These are phyloP conservation scores for Tetrapisispora fleetii DNA, from an alignment of 805 yeast species.

Conservation along the genomic window DNA sequence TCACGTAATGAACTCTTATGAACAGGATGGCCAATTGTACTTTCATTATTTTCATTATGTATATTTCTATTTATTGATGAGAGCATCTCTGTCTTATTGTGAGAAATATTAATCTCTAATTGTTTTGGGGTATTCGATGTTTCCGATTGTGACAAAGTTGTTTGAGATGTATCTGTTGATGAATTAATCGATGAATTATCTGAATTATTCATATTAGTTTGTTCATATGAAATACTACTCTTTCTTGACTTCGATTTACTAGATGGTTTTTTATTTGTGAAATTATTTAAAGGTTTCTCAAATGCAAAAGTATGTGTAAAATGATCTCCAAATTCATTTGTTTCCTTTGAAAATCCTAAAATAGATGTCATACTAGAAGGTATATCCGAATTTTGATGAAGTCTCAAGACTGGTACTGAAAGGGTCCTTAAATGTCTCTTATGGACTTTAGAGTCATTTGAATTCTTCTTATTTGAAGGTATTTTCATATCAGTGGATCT, in stretches of 20 bases:
- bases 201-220: neutral
- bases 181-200: neutral
- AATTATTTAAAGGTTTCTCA: neutral
- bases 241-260: neutral
- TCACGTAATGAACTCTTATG: neutral
- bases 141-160: neutral
- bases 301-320: conserved; percentile 2
- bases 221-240: neutral
- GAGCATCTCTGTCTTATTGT: neutral
- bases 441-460: neutral
- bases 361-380: conserved; percentile 6
- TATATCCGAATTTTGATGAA: conserved; percentile 4
- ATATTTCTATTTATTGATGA: neutral
- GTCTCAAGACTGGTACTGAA: conserved; percentile 8
- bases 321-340: neutral
- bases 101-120: neutral
- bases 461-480: neutral
- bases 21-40: neutral
- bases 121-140: neutral
- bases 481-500: conserved; percentile 1
- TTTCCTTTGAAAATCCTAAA: conserved; percentile 2
- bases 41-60: neutral
- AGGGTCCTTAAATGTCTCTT: neutral
- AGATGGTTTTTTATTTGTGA: neutral
- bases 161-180: neutral